Evolutionary conservation across 805 yeast species (phyloP), one percentile per base, ranked within the genome.

Genomic region (Priceomyces carsonii): DNA sequence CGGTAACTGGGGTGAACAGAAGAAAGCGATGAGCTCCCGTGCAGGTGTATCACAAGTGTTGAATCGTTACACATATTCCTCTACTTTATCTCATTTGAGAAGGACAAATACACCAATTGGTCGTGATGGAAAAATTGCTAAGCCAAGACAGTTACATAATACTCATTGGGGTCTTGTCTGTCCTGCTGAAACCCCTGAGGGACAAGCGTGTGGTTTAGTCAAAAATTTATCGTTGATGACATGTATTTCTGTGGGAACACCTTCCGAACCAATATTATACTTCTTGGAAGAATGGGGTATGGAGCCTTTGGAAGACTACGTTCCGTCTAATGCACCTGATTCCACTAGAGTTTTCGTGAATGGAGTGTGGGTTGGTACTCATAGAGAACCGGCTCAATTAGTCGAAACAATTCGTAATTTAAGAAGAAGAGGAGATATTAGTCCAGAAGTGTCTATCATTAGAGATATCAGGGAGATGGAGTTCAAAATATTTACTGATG

Each of bases 1-100:
- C 10, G 99, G 99, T 75, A 93, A 93, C 71, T 93, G 99, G 99
- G 99, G 99, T 71, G 99, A 93, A 66, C 99, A 93, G 63, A 91
- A 90, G 82, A 93, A 93, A 64, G 97, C 98, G 9, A 93, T 93
- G 99, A 82, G 93, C 43, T 82, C 97, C 13, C 83, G 96, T 63
- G 99, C 99, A 5, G 99, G 99, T 78, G 99, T 95, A 30, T 91
- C 98, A 18, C 99, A 93, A 73, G 99, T 93, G 48, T 77, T 93
- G 65, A 93, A 93, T 64, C 80, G 99, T 70, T 93, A 93, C 68
- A 93, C 99, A 5, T 93, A 93, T 63, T 88, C 98, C 2, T 93
- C 99, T n/a, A 93, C 99, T 2, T 73, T 93, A 55, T 93, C 99
- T 38, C 99, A 93, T 73, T 82, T 93, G 69, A 83, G 99, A 71